Conservation (phyloP, 257 asterid species). For the Asclepias syriaca region DNA sequence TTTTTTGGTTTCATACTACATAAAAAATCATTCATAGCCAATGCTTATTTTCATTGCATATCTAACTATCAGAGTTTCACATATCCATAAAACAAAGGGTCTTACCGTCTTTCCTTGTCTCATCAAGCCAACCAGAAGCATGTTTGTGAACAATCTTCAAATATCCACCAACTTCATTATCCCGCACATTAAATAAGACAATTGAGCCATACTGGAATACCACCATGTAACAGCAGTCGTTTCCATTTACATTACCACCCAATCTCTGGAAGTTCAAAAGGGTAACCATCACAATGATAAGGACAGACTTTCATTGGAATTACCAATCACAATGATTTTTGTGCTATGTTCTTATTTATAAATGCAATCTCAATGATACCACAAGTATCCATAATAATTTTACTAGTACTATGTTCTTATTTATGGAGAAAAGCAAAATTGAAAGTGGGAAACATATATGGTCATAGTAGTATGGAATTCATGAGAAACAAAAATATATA, state of each 20-base stretch:
- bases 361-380: neutral
- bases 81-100: neutral
- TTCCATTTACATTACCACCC: constrained; percentile 60
- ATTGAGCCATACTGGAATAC: constrained; percentile 95
- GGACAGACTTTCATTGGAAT: neutral
- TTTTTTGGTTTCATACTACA: neutral
- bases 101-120: constrained; percentile 95
- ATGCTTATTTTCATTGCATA: neutral
- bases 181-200: constrained; percentile 80
- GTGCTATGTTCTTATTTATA: neutral
- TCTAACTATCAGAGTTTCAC: neutral
- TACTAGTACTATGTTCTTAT: no score
- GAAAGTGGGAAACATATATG: neutral
- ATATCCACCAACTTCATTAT: constrained; percentile 80
- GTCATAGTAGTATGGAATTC: neutral
- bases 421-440: neutral
- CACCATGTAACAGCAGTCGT: constrained; percentile 71
- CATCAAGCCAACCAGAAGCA: constrained; percentile 69
- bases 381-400: neutral
- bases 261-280: constrained; percentile 41
- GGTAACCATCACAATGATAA: constrained; percentile 12
- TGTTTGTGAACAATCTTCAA: constrained; percentile 68
- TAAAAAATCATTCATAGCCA: neutral
- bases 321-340: neutral
- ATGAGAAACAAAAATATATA: neutral